Conservation (phyloP, 305 asterid species). For the Withania somnifera region DNA sequence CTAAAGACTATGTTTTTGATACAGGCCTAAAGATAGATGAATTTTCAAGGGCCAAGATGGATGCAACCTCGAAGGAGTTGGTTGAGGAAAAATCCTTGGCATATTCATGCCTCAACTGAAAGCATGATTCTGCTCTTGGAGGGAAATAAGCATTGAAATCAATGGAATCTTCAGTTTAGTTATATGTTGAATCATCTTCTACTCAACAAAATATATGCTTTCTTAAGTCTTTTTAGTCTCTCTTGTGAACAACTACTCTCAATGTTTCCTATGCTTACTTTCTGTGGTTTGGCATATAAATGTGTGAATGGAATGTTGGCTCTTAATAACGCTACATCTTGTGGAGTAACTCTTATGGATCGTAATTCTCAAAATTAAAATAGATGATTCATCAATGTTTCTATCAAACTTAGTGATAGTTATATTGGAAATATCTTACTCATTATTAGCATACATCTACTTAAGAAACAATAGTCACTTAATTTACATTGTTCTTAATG, state of each 20-base stretch:
- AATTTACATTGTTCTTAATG: neutral
- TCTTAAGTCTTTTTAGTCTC: neutral
- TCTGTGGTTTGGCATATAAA: neutral
- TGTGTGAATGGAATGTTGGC: too few species aligned
- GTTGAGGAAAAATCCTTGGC: constrained; percentile 66
- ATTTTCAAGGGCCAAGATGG: constrained; percentile 68
- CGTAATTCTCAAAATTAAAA: too few species aligned
- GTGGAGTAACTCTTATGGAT: too few species aligned
- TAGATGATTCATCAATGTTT: neutral
- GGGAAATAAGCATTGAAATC: neutral
- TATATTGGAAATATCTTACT: neutral
- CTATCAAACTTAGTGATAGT: neutral
- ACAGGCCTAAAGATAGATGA: constrained; percentile 61
- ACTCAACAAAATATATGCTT: neutral
- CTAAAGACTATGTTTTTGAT: neutral
- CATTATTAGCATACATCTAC: neutral
- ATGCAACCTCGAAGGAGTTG: constrained; percentile 52
- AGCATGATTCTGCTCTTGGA: neutral
- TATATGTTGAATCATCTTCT: neutral
- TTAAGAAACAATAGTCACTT: neutral
- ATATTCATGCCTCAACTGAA: constrained; percentile 43
- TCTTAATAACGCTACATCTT: too few species aligned
- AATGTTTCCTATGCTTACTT: neutral
- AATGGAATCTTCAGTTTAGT: too few species aligned
- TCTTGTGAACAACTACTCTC: neutral